phyloP scores from a whole-genome alignment of 2,329 filamentous ascomycete species.

The Cladosporium sp. region DNA sequence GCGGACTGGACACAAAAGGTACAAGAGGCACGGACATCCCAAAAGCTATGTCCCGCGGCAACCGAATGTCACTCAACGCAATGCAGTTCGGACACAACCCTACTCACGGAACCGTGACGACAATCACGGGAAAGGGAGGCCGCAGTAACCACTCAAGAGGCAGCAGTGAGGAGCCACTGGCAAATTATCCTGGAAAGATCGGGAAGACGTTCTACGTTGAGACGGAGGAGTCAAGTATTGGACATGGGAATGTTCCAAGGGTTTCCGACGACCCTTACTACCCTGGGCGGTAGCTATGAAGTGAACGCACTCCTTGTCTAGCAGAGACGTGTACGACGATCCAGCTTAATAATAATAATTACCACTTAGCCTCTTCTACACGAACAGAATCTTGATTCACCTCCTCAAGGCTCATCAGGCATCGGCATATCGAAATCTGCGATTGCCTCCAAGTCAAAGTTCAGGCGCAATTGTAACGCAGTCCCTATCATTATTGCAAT shows the following conservation, averaged over 20 bases:
- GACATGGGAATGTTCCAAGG: neutral
- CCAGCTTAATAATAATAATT: too few species aligned
- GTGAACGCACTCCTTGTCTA: neutral
- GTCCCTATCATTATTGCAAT: too few species aligned
- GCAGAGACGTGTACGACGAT: too few species aligned
- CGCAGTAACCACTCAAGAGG: neutral
- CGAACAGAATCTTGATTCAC: too few species aligned
- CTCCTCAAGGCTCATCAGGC: too few species aligned
- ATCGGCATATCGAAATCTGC: too few species aligned
- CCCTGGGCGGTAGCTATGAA: neutral
- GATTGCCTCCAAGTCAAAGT: too few species aligned
- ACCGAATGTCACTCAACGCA: slow-evolving; percentile 8
- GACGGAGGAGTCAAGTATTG: neutral
- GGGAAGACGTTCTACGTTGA: slow-evolving; percentile 8
- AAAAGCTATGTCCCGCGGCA: slow-evolving; percentile 3
- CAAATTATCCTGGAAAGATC: slow-evolving; percentile 5
- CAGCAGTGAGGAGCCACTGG: slow-evolving; percentile 6
- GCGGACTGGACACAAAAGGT: neutral
- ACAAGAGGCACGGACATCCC: slow-evolving; percentile 4
- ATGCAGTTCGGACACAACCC: slow-evolving; percentile 2
- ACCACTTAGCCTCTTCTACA: too few species aligned
- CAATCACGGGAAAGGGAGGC: slow-evolving; percentile 1
- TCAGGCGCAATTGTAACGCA: too few species aligned
- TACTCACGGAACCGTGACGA: slow-evolving; percentile 7
- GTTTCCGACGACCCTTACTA: neutral